Conservation (phyloP, 2,329 filamentous ascomycete genomes). For the Colletotrichum sp. region DNA sequence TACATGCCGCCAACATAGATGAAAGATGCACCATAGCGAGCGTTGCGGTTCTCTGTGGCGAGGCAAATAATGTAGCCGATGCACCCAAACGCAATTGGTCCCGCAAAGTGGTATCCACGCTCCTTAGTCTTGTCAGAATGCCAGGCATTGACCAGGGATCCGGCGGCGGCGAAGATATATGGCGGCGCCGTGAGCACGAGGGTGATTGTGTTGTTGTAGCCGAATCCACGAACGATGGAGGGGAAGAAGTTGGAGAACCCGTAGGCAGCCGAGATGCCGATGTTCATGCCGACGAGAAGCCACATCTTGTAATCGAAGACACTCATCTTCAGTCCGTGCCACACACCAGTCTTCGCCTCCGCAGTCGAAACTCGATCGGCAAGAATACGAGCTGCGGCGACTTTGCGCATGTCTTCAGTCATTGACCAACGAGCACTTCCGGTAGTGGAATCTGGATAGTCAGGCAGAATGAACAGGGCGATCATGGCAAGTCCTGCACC, state of each 20-base stretch:
- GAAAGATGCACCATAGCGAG: constrained; percentile 24
- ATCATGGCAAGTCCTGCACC: constrained; percentile 24
- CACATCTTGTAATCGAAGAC: constrained; percentile 27
- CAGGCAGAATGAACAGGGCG: constrained; percentile 23
- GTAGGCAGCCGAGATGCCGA: constrained; percentile 24
- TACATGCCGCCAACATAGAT: constrained; percentile 25
- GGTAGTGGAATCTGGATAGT: constrained; percentile 27
- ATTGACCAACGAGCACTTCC: constrained; percentile 27
- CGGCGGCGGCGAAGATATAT: constrained; percentile 25
- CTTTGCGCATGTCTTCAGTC: constrained; percentile 25
- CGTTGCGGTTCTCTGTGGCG: constrained; percentile 23
- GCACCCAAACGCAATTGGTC: constrained; percentile 22
- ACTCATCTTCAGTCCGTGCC: constrained; percentile 26
- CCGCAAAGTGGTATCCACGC: constrained; percentile 25
- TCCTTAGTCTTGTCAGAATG: constrained; percentile 25
- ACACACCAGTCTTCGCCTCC: constrained; percentile 25
- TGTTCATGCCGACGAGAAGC: constrained; percentile 27
- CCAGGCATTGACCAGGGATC: constrained; percentile 22
- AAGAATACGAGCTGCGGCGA: constrained; percentile 26
- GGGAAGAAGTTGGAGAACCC: constrained; percentile 29
- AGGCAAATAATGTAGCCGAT: constrained; percentile 28
- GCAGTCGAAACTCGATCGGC: constrained; percentile 26
- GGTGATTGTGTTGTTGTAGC: constrained; percentile 24
- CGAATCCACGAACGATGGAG: constrained; percentile 24
- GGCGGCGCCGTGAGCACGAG: constrained; percentile 27